Conservation (phyloP, 2,329 filamentous ascomycete genomes). For the Tolypocladium guangdongense region DNA sequence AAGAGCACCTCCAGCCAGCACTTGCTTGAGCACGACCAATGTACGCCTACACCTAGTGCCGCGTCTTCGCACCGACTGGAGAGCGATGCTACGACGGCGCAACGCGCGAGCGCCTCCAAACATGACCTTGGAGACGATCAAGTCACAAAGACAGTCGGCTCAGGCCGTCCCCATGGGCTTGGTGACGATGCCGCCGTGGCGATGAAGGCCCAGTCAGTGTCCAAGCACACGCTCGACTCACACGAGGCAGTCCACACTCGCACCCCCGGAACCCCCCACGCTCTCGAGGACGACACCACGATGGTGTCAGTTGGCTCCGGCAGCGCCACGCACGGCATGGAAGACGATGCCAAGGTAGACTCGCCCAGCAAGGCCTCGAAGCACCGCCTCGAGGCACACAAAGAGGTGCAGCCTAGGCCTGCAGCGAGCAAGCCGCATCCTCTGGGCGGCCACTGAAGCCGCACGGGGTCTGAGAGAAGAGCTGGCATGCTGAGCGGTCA, state of each 20-base stretch:
- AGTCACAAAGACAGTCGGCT: not conserved
- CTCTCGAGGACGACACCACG: slow-evolving; percentile 3
- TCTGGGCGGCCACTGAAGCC: not conserved
- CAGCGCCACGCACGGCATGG: not conserved
- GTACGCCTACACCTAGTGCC: not conserved
- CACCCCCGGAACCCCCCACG: not conserved
- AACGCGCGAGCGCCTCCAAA: not conserved
- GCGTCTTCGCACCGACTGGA: slow-evolving; percentile 4
- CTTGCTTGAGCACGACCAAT: slow-evolving; percentile 3
- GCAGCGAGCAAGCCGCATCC: not conserved
- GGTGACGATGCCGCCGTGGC: slow-evolving; percentile 1
- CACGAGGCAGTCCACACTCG: not conserved
- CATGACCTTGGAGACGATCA: slow-evolving; percentile 3
- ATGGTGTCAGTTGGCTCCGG: not conserved
- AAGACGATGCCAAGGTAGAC: not conserved
- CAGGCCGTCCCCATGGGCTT: slow-evolving; percentile 1
- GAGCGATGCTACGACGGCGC: slow-evolving; percentile 2
- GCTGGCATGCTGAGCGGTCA: not conserved
- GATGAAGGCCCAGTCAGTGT: not conserved
- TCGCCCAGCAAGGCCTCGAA: not conserved
- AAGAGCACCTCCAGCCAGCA: slow-evolving; percentile 1
- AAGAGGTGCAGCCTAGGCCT: not conserved
- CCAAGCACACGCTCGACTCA: slow-evolving; percentile 3
- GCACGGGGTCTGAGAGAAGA: not conserved
- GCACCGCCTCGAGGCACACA: slow-evolving; percentile 1